A percentile compares a stretch with the other conserved stretches of the same genome.
These are phyloP conservation scores for Nicotiana sylvestris DNA, from an alignment of 257 asterid genomes.

Conservation along the genomic window DNA sequence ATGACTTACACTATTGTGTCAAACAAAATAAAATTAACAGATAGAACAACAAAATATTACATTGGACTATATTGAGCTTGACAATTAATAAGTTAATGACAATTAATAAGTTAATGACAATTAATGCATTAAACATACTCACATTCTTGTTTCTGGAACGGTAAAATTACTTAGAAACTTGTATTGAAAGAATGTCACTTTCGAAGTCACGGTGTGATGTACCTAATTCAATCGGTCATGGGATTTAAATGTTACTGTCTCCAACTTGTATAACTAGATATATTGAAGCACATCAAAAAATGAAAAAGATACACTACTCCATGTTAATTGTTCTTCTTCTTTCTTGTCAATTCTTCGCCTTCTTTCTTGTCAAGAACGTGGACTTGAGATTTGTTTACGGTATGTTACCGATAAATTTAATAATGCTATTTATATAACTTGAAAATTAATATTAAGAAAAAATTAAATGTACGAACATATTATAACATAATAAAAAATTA, in stretches of 20 bases:
- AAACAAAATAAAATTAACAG: neutral
- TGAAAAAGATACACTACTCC: too few relatives aligned
- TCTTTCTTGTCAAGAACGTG: too few relatives aligned
- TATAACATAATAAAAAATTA: too few relatives aligned
- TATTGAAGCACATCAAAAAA: too few relatives aligned
- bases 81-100: neutral
- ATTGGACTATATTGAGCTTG: neutral
- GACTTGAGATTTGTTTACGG: too few relatives aligned
- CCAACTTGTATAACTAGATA: neutral
- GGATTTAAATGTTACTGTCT: neutral
- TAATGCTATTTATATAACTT: too few relatives aligned
- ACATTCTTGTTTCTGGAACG: neutral
- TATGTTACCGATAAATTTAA: too few relatives aligned
- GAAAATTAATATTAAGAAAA: too few relatives aligned
- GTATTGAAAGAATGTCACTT: neutral
- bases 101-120: neutral
- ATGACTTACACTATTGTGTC: neutral
- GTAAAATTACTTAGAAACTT: neutral
- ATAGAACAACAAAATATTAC: neutral
- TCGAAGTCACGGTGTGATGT: neutral
- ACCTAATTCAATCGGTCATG: slow-evolving; percentile 3
- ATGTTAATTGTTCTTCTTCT: too few relatives aligned
- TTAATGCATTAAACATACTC: neutral
- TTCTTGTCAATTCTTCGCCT: too few relatives aligned
- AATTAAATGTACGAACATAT: too few relatives aligned